A percentile compares a stretch with the other conserved stretches of the same genome.
phyloP scores from a whole-genome alignment of 1,284 basidiomycete species.

The Microbotryomycetes sp. region DNA sequence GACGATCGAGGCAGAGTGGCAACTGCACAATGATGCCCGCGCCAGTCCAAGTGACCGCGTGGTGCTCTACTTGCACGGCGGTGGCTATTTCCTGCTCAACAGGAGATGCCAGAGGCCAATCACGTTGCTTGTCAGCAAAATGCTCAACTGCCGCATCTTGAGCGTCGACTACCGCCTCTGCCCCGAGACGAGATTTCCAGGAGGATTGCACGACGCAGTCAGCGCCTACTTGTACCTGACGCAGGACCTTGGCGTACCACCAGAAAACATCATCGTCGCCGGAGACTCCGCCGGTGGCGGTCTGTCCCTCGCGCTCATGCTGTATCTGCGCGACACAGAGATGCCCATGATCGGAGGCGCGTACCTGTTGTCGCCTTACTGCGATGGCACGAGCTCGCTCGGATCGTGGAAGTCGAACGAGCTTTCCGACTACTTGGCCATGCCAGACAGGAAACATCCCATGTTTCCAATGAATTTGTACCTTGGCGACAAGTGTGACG shows the following conservation, averaged over 20 bases:
- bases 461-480: neutral
- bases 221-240: constrained; percentile 38
- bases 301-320: constrained; percentile 37
- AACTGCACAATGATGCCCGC: constrained; percentile 2
- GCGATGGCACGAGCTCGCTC: constrained; percentile 27
- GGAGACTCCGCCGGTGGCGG: constrained; percentile 44
- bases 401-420: constrained; percentile 12
- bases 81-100: constrained; percentile 16
- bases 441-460: neutral
- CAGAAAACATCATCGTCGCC: constrained; percentile 27
- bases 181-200: constrained; percentile 36
- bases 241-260: constrained; percentile 16
- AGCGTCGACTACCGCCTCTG: constrained; percentile 30
- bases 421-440: constrained; percentile 16
- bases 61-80: constrained; percentile 28
- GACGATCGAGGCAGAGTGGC: constrained; percentile 20
- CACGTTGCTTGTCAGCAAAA: constrained; percentile 4
- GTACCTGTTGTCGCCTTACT: constrained; percentile 28
- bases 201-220: constrained; percentile 43
- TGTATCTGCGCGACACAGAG: constrained; percentile 38
- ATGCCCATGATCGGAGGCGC: constrained; percentile 14
- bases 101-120: constrained; percentile 16
- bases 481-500: neutral
- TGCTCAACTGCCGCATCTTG: constrained; percentile 1
- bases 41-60: neutral